Conservation (phyloP, 2,329 filamentous ascomycete species). For the Neodidymelliopsis sp. region DNA sequence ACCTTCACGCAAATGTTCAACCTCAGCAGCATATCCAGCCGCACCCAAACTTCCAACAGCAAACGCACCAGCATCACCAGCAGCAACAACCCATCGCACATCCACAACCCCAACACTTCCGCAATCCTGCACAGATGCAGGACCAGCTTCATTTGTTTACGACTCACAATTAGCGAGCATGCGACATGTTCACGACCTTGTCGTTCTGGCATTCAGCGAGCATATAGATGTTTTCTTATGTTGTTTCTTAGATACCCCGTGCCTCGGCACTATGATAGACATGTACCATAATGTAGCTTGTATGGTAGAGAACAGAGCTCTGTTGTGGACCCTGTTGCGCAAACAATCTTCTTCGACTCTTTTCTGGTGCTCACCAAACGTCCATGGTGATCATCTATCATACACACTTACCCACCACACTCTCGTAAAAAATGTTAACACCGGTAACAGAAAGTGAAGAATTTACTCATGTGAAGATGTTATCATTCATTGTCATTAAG, state of each 20-base stretch:
- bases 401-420: no score
- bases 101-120: conserved; percentile 26
- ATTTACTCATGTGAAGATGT: not conserved
- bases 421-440: no score
- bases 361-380: no score
- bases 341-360: no score
- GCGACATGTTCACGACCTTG: conserved; percentile 18
- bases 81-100: conserved; percentile 35
- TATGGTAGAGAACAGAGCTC: conserved; percentile 9
- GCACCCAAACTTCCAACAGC: conserved; percentile 23
- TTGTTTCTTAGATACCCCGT: conserved; percentile 32
- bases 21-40: conserved; percentile 27
- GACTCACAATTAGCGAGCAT: conserved; percentile 24
- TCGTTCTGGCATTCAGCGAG: conserved; percentile 22
- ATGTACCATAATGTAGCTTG: conserved; percentile 24
- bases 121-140: conserved; percentile 30
- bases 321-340: conserved; percentile 4
- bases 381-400: no score
- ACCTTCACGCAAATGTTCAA: conserved; percentile 12
- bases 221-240: conserved; percentile 22
- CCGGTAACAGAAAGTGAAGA: not conserved
- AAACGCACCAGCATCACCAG: conserved; percentile 12
- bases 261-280: conserved; percentile 26
- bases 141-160: conserved; percentile 36
- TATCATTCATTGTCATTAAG: conserved; percentile 7